Evolutionary conservation across 441 rosid genomes (phyloP).

Genomic region (Lepidium campestre): DNA sequence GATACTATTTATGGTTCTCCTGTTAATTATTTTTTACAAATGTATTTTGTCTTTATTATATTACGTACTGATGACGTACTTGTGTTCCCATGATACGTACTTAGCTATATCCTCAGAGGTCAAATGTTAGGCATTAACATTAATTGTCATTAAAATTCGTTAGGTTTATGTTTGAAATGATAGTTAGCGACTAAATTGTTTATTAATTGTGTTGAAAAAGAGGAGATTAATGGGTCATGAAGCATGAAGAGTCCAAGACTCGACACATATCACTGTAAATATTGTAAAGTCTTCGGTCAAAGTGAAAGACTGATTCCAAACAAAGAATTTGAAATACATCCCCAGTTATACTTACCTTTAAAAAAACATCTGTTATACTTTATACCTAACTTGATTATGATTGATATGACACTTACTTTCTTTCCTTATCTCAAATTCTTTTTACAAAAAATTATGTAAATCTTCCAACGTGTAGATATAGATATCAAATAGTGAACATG

Average conservation of each 20-base stretch:
- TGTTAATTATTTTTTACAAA: not conserved
- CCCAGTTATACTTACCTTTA: not conserved
- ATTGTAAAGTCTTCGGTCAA: conserved; percentile 3
- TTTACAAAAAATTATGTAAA: not conserved
- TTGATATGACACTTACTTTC: conserved; percentile 9
- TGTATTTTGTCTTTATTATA: not conserved
- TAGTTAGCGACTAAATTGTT: not conserved
- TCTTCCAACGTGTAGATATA: not conserved
- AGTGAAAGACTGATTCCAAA: conserved; percentile 12
- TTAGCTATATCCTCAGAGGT: conserved; percentile 1
- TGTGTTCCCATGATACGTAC: not conserved
- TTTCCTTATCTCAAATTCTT: not conserved
- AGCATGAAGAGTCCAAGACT: conserved; percentile 18
- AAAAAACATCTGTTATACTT: not conserved
- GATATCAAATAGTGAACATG: not conserved
- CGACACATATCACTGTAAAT: conserved; percentile 6
- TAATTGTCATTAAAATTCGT: conserved; percentile 16
- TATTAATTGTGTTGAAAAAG: conserved; percentile 4
- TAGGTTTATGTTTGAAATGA: conserved; percentile 21
- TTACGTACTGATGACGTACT: conserved; percentile 10
- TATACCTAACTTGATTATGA: conserved; percentile 20
- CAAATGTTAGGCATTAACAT: conserved; percentile 28
- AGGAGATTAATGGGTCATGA: not conserved
- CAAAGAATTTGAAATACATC: not conserved
- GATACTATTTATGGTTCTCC: conserved; percentile 1